These are phyloP conservation scores for Withania somnifera DNA, from an alignment of 305 asterid genomes.

Conservation along the genomic window DNA sequence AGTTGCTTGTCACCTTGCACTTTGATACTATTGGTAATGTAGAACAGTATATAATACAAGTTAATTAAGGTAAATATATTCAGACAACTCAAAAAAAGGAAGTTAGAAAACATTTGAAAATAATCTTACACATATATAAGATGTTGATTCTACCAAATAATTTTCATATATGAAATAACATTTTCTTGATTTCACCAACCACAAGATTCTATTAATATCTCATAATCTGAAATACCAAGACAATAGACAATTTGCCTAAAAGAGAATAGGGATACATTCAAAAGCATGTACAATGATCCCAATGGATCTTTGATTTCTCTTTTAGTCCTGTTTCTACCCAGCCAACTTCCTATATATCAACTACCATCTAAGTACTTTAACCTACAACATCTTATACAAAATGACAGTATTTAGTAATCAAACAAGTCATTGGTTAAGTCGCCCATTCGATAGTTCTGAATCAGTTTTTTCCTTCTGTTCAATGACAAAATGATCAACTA, in stretches of 20 bases:
- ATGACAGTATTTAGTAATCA: neutral
- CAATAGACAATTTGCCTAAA: neutral
- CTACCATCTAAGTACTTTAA: neutral
- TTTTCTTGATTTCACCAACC: neutral
- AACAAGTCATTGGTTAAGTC: constrained; percentile 34
- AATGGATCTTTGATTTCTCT: neutral
- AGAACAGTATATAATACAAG: neutral
- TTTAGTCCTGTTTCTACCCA: neutral
- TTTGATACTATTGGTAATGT: neutral
- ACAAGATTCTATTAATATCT: neutral
- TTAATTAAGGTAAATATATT: no score
- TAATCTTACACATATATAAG: no score
- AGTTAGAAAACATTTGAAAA: no score
- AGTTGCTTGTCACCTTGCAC: neutral
- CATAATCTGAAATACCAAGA: neutral
- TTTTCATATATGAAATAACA: no score
- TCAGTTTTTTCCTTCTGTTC: constrained; percentile 36
- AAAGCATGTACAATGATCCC: neutral
- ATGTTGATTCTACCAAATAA: no score
- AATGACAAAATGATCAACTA: constrained; percentile 72
- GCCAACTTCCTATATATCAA: neutral
- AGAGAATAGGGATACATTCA: neutral
- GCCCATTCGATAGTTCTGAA: constrained; percentile 28
- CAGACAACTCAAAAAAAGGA: no score
- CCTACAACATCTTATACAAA: neutral